phyloP scores from a whole-genome alignment of 352 stramenopile species.

The Phytophthora nicotianae region DNA sequence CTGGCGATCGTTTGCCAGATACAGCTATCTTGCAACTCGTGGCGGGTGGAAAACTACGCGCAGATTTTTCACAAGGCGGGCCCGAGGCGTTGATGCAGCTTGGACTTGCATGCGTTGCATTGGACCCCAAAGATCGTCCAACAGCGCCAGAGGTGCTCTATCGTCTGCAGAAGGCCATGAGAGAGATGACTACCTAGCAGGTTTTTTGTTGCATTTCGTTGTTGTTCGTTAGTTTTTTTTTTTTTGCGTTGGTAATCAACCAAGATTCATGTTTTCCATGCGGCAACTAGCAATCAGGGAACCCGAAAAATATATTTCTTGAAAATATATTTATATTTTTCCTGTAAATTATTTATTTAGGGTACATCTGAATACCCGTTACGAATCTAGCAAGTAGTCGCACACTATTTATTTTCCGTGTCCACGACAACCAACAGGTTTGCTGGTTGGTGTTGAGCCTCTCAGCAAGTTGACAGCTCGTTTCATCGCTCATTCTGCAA shows the following conservation, averaged over 20 bases:
- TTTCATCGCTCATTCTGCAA: background rate
- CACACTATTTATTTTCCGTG: no score
- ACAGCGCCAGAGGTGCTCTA: background rate
- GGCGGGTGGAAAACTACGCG: background rate
- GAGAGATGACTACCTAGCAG: background rate
- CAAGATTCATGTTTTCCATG: background rate
- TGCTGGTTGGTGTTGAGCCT: background rate
- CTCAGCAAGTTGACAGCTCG: background rate
- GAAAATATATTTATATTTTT: background rate
- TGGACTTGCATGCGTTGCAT: slow-evolving; percentile 1
- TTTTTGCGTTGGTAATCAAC: background rate
- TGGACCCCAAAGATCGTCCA: background rate
- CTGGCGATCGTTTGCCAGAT: background rate
- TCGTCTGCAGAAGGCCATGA: slow-evolving; percentile 1
- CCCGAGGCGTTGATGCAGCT: background rate
- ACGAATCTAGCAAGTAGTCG: background rate
- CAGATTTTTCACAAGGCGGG: slow-evolving; percentile 2
- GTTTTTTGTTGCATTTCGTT: background rate
- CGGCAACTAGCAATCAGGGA: background rate
- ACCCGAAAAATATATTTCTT: background rate
- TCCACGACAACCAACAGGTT: no score
- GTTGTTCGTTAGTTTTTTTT: background rate
- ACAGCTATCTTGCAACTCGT: slow-evolving; percentile 3
- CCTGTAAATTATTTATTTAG: background rate
- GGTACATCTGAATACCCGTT: no score